These are phyloP conservation scores for Neophaeococcomyces aloes DNA, from an alignment of 2,329 filamentous ascomycete genomes.

Conservation along the genomic window DNA sequence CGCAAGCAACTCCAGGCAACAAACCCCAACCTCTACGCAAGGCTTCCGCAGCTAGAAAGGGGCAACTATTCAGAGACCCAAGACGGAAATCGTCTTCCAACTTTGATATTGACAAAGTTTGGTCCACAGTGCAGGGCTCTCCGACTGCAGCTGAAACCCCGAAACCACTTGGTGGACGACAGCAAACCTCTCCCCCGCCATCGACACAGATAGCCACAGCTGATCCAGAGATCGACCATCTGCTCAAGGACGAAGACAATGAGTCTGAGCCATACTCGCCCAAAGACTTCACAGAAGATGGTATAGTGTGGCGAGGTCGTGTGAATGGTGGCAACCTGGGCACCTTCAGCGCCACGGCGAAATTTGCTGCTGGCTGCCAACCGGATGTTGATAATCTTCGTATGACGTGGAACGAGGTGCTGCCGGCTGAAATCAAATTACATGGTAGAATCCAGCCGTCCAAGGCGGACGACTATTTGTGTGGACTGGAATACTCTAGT, in stretches of 20 bases:
- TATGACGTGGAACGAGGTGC: constrained; percentile 57
- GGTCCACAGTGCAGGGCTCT: constrained; percentile 56
- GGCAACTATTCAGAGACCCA: constrained; percentile 27
- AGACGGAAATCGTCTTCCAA: constrained; percentile 47
- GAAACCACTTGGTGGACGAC: constrained; percentile 36
- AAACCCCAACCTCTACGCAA: constrained; percentile 24
- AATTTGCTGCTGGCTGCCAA: constrained; percentile 69
- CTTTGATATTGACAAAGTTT: constrained; percentile 80
- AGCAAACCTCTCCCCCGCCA: constrained; percentile 31
- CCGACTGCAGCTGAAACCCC: constrained; percentile 30
- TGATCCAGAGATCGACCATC: constrained; percentile 80
- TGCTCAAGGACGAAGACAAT: constrained; percentile 72
- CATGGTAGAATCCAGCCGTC: constrained; percentile 64
- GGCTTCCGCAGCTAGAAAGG: constrained; percentile 25
- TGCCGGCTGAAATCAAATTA: constrained; percentile 55
- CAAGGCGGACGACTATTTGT: constrained; percentile 83
- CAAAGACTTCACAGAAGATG: constrained; percentile 60
- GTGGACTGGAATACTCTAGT: constrained; percentile 69
- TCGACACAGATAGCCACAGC: constrained; percentile 32
- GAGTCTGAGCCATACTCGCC: constrained; percentile 78
- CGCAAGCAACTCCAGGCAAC: constrained; percentile 9
- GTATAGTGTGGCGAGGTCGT: constrained; percentile 66
- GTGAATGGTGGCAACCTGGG: constrained; percentile 68
- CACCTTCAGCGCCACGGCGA: constrained; percentile 65
- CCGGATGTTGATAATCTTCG: constrained; percentile 30